Percentiles rank a stretch among this genome's conserved stretches.
Conservation (phyloP, 192 early-diverging fungal genomes). For the Polychytrium aggregatum region DNA sequence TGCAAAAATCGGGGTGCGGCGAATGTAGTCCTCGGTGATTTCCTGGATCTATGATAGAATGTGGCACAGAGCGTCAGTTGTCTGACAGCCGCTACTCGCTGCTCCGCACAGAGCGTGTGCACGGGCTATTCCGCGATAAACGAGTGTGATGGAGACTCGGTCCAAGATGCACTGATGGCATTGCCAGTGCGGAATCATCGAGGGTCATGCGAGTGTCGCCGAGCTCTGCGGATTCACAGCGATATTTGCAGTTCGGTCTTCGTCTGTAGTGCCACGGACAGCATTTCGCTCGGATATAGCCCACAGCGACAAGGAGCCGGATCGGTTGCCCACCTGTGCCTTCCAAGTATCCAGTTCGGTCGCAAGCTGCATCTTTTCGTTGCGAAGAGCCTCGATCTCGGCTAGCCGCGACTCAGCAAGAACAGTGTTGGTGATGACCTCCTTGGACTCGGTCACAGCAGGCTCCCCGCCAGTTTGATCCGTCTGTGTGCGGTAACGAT, state of each 20-base stretch:
- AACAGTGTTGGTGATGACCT: constrained; percentile 1
- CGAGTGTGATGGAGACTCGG: too few species aligned
- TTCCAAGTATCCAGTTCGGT: constrained; percentile 24
- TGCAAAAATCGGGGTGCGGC: constrained; percentile 7
- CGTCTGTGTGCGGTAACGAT: too few species aligned
- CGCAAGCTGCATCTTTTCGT: constrained; percentile 11
- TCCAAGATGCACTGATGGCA: too few species aligned
- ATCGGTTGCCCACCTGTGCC: too few species aligned
- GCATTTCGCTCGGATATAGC: neutral
- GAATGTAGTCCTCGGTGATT: constrained; percentile 14
- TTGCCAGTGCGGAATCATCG: too few species aligned
- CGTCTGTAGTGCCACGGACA: neutral
- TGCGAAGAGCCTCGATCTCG: constrained; percentile 19
- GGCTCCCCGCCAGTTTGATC: too few species aligned
- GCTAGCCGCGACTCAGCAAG: constrained; percentile 15
- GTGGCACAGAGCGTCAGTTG: too few species aligned
- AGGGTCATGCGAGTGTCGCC: too few species aligned
- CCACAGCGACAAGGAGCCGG: neutral
- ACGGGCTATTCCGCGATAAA: too few species aligned
- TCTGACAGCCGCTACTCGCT: too few species aligned
- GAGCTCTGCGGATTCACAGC: neutral
- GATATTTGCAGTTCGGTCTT: constrained; percentile 2
- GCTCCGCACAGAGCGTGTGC: too few species aligned
- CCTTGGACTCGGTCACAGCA: neutral
- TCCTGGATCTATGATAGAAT: too few species aligned